Percentiles rank a stretch among this genome's conserved stretches.
phyloP scores from a whole-genome alignment of 2,329 filamentous ascomycete genomes.

The Parastagonospora nodorum region DNA sequence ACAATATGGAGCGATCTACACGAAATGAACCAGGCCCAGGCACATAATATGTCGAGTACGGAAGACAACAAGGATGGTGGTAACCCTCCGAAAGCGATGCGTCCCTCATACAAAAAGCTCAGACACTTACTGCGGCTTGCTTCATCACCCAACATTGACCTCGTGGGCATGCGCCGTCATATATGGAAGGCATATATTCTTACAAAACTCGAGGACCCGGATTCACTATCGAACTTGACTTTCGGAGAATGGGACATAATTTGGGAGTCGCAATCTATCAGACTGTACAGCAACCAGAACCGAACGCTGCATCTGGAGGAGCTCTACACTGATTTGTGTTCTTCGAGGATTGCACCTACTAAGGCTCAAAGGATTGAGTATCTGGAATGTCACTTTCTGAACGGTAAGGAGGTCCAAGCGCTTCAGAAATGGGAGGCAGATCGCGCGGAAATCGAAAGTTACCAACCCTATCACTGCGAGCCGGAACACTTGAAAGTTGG shows the following conservation, averaged over 20 bases:
- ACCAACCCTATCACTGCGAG: conserved; percentile 18
- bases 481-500: conserved; percentile 64
- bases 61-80: not conserved
- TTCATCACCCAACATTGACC: not conserved
- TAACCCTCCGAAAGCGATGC: not conserved
- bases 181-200: conserved; percentile 41
- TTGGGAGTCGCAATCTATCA: conserved; percentile 33
- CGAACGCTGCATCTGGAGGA: conserved; percentile 23
- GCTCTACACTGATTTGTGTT: conserved; percentile 37
- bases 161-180: conserved; percentile 6
- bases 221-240: conserved; percentile 24
- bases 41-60: not conserved
- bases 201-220: conserved; percentile 22
- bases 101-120: conserved; percentile 12
- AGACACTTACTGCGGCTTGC: conserved; percentile 18
- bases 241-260: conserved; percentile 41
- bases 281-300: conserved; percentile 14
- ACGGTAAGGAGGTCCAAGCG: conserved; percentile 28
- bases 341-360: conserved; percentile 17
- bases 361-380: conserved; percentile 26
- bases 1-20: not conserved
- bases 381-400: conserved; percentile 35
- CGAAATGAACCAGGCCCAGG: not conserved
- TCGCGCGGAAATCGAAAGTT: conserved; percentile 1
- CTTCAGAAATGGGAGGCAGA: conserved; percentile 39